Evolutionary conservation across 1,284 basidiomycete genomes (phyloP).

Genomic region (Cystobasidiaceae sp.): DNA sequence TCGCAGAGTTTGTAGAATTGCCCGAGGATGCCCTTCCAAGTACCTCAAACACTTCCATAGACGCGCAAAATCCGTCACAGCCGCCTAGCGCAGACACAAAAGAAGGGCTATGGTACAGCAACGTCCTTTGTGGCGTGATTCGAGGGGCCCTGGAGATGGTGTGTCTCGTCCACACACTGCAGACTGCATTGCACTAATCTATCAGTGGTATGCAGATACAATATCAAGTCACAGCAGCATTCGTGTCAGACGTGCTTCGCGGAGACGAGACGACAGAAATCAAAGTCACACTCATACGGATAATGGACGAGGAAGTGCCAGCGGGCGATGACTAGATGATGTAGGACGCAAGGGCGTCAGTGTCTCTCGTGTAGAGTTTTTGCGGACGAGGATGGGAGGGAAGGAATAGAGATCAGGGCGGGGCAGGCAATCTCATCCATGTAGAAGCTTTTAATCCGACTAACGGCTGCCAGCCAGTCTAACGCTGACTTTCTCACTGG

Average conservation of each 20-base stretch:
- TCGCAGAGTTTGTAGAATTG: conserved; percentile 95
- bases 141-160: conserved; percentile 97
- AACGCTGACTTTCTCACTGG: too few species aligned
- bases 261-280: conserved; percentile 95
- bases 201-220: conserved; percentile 62
- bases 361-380: too few species aligned
- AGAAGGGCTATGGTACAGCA: conserved; percentile 93
- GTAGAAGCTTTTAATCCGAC: too few species aligned
- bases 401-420: too few species aligned
- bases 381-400: too few species aligned
- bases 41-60: background rate
- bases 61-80: background rate
- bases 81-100: conserved; percentile 44
- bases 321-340: conserved; percentile 48
- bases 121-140: conserved; percentile 88
- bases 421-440: too few species aligned
- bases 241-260: conserved; percentile 81
- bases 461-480: too few species aligned
- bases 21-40: conserved; percentile 72
- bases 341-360: too few species aligned
- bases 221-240: conserved; percentile 87
- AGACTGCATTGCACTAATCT: background rate
- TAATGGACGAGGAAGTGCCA: conserved; percentile 80
- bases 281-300: conserved; percentile 78
- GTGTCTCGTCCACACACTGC: conserved; percentile 14